Percentiles rank a stretch among this genome's conserved stretches.
These are phyloP conservation scores for Draba incana DNA, from an alignment of 345 rosid genomes.

Conservation along the genomic window DNA sequence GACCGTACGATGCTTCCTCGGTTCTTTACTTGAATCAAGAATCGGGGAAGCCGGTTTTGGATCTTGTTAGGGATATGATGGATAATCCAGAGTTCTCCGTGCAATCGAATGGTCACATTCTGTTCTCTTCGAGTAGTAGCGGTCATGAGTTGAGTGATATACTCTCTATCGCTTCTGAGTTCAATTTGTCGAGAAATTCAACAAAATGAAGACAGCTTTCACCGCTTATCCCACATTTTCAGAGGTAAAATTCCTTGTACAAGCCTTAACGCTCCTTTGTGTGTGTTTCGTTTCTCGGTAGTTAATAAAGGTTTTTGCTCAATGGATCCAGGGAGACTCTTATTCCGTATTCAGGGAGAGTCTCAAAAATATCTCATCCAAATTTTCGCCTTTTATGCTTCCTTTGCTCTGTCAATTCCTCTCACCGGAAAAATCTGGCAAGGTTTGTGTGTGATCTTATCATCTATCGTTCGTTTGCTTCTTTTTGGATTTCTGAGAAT, in stretches of 20 bases:
- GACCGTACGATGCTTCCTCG: constrained; percentile 38
- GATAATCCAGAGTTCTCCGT: constrained; percentile 39
- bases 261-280: background rate
- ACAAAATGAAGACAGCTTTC: constrained; percentile 48
- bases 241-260: constrained; percentile 49
- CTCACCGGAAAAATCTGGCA: constrained; percentile 3
- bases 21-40: constrained; percentile 56
- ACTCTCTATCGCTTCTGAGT: constrained; percentile 68
- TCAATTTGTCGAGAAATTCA: constrained; percentile 55
- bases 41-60: constrained; percentile 52
- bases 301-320: background rate
- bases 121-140: constrained; percentile 49
- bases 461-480: background rate
- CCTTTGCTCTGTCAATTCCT: background rate
- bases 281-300: background rate
- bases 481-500: constrained; percentile 3
- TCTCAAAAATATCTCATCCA: constrained; percentile 18
- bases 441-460: constrained; percentile 26
- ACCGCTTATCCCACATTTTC: constrained; percentile 62
- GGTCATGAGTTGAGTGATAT: constrained; percentile 61
- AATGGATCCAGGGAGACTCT: too few species aligned
- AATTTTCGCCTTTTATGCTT: constrained; percentile 3
- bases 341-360: too few species aligned
- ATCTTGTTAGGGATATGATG: constrained; percentile 54
- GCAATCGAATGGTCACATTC: constrained; percentile 52